Conservation (phyloP, 2,329 filamentous ascomycete species). For the Nigrospora osmanthi region DNA sequence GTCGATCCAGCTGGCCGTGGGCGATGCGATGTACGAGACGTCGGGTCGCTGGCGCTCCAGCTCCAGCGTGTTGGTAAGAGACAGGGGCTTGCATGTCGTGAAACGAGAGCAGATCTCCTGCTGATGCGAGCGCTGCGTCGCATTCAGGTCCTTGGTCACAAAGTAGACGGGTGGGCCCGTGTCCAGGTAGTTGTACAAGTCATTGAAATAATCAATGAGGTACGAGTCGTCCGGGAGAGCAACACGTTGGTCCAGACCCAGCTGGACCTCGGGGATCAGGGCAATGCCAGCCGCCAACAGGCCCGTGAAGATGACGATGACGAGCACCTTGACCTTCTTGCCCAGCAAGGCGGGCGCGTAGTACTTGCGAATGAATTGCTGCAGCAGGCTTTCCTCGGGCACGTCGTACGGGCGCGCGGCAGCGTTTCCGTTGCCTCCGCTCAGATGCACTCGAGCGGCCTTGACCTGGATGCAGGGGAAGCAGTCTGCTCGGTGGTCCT, state of each 20-base stretch:
- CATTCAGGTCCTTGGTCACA: slow-evolving; percentile 74
- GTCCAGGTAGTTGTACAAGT: slow-evolving; percentile 87
- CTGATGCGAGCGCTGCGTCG: slow-evolving; percentile 68
- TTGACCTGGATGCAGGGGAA: slow-evolving; percentile 82
- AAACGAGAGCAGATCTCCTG: slow-evolving; percentile 86
- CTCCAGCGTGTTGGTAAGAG: slow-evolving; percentile 83
- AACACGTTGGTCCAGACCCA: slow-evolving; percentile 90
- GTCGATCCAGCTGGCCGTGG: slow-evolving; percentile 92
- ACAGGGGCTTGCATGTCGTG: slow-evolving; percentile 76
- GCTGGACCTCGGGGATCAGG: slow-evolving; percentile 72
- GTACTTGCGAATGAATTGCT: slow-evolving; percentile 80
- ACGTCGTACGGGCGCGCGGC: slow-evolving; percentile 60
- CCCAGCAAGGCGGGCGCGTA: slow-evolving; percentile 80
- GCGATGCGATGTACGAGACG: slow-evolving; percentile 79
- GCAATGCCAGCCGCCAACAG: slow-evolving; percentile 81
- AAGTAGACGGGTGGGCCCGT: slow-evolving; percentile 94
- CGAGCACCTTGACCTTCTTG: slow-evolving; percentile 67
- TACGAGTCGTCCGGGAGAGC: slow-evolving; percentile 93
- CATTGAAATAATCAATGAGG: slow-evolving; percentile 92
- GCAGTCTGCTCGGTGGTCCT: slow-evolving; percentile 83
- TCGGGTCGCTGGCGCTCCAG: slow-evolving; percentile 87
- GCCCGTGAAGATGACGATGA: slow-evolving; percentile 78
- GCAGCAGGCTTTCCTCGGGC: slow-evolving; percentile 75
- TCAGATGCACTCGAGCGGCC: slow-evolving; percentile 61
- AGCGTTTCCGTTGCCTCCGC: slow-evolving; percentile 49